These are phyloP conservation scores for Aspergillus japonicus DNA, from an alignment of 2,329 filamentous ascomycete species.

Conservation along the genomic window DNA sequence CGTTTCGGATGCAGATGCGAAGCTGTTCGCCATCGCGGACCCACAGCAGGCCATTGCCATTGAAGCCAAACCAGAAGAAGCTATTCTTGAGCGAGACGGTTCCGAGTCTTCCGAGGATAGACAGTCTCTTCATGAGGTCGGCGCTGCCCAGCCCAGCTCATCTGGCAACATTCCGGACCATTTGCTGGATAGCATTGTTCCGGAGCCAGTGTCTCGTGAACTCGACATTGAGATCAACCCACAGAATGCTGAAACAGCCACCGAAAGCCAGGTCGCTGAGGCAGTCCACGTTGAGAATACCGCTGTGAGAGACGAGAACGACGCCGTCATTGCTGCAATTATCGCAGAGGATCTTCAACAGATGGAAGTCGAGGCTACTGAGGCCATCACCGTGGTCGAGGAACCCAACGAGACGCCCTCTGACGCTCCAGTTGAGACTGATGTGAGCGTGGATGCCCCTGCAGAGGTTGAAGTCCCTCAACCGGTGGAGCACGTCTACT, in stretches of 20 bases:
- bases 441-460: constrained; percentile 15
- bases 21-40: constrained; percentile 38
- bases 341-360: constrained; percentile 31
- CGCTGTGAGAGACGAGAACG: constrained; percentile 16
- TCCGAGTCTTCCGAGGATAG: constrained; percentile 26
- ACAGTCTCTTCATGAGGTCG: constrained; percentile 16
- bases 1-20: constrained; percentile 38
- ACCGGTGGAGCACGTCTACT: constrained; percentile 43
- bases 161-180: constrained; percentile 20
- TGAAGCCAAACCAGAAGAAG: constrained; percentile 33
- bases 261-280: not conserved
- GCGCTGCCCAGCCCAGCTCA: constrained; percentile 29
- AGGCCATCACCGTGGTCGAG: constrained; percentile 9
- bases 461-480: constrained; percentile 21
- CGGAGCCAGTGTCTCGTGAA: not conserved
- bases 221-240: not conserved
- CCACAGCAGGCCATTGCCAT: constrained; percentile 23
- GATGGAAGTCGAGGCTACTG: constrained; percentile 19
- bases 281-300: not conserved
- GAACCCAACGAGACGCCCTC: constrained; percentile 12
- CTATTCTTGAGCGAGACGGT: constrained; percentile 27
- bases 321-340: constrained; percentile 30
- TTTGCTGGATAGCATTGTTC: not conserved
- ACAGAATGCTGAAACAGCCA: not conserved
- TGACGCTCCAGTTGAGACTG: constrained; percentile 14